Evolutionary conservation across 2,329 filamentous ascomycete genomes (phyloP).

Genomic region (Neonectria faginata): DNA sequence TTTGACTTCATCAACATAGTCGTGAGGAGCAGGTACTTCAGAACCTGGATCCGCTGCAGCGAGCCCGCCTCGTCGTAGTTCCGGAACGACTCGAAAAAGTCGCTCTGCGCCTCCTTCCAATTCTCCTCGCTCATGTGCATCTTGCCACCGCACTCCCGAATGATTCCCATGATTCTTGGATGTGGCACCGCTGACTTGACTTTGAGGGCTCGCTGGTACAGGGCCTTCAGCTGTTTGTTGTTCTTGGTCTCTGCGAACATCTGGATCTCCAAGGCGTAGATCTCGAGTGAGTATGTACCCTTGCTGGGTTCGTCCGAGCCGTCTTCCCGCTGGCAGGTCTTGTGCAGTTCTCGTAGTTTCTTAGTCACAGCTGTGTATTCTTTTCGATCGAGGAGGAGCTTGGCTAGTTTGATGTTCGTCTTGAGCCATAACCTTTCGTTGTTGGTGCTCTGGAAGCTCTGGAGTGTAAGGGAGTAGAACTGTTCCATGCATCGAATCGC

Average conservation of each 20-base stretch:
- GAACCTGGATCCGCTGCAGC: constrained; percentile 93
- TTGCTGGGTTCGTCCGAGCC: constrained; percentile 93
- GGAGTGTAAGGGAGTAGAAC: constrained; percentile 93
- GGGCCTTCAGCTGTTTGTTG: constrained; percentile 93
- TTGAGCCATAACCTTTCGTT: constrained; percentile 98
- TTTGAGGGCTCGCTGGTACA: constrained; percentile 91
- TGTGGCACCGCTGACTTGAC: constrained; percentile 98
- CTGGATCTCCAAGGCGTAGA: constrained; percentile 97
- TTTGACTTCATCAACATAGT: constrained; percentile 99
- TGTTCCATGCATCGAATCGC: constrained; percentile 86
- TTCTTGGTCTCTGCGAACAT: constrained; percentile 98
- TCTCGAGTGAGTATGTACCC: constrained; percentile 94
- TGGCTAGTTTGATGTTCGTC: constrained; percentile 96
- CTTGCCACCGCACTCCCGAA: constrained; percentile 97
- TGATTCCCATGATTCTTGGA: constrained; percentile 99
- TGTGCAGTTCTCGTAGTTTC: constrained; percentile 90
- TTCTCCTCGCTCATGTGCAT: constrained; percentile 99
- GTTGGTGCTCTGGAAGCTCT: constrained; percentile 96
- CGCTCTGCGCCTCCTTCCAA: constrained; percentile 95
- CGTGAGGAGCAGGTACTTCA: constrained; percentile 95
- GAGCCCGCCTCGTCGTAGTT: constrained; percentile 99
- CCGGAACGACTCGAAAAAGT: constrained; percentile 98
- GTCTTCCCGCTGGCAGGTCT: constrained; percentile 86
- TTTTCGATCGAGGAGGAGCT: constrained; percentile 90
- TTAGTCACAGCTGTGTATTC: constrained; percentile 84